Percentiles rank a stretch among this genome's conserved stretches.
phyloP scores from a whole-genome alignment of 192 early-diverging fungal genomes.

The Coemansia sp. region DNA sequence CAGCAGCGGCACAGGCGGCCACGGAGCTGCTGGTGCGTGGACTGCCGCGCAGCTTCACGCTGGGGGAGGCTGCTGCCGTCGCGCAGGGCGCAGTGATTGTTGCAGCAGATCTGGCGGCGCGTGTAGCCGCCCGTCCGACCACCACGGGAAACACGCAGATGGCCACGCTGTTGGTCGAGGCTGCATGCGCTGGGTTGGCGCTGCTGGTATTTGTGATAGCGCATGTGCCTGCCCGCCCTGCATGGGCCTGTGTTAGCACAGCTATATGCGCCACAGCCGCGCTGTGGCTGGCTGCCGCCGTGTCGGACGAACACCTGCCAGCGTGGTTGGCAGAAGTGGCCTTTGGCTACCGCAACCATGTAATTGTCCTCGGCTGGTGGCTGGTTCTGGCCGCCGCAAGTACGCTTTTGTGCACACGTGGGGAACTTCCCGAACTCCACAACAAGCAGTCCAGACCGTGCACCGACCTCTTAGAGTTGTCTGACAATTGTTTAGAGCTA shows the following conservation, averaged over 20 bases:
- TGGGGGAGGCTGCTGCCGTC: constrained; percentile 37
- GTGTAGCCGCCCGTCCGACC: not conserved
- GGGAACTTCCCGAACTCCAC: not conserved
- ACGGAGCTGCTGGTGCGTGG: not conserved
- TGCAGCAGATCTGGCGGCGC: constrained; percentile 7
- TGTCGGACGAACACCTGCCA: not conserved
- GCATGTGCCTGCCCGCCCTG: not conserved
- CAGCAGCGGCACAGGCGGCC: not conserved
- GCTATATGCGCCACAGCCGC: not conserved
- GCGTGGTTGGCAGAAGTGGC: not conserved
- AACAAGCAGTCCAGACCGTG: not conserved
- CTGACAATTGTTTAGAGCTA: too few relatives aligned
- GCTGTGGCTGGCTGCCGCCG: not conserved
- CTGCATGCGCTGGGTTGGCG: constrained; percentile 6
- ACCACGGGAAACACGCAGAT: not conserved
- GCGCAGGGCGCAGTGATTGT: constrained; percentile 24
- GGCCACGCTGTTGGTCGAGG: constrained; percentile 21
- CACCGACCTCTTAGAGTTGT: not conserved
- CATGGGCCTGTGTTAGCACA: not conserved
- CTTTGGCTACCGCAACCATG: constrained; percentile 1
- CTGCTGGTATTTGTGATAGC: constrained; percentile 11
- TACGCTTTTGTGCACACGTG: constrained; percentile 1
- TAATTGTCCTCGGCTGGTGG: constrained; percentile 31
- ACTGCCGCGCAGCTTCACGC: constrained; percentile 39
- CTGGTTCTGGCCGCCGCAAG: constrained; percentile 10